A percentile compares a stretch with the other conserved stretches of the same genome.
These are phyloP conservation scores for Nothopassalora personata DNA, from an alignment of 2,329 filamentous ascomycete species.

Conservation along the genomic window DNA sequence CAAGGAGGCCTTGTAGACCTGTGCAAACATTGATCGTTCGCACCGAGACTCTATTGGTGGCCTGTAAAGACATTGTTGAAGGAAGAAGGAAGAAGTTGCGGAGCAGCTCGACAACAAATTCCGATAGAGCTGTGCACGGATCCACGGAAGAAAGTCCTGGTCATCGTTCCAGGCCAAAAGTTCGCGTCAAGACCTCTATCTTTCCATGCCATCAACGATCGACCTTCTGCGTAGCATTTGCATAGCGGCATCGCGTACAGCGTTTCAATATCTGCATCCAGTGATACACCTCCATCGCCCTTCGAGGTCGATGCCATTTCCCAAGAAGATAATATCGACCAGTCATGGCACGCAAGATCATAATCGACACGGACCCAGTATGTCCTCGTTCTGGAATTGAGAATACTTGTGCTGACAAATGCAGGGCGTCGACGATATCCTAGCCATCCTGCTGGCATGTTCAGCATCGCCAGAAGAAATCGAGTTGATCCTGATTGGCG, in stretches of 20 bases:
- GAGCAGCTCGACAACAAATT: neutral
- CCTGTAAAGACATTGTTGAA: conserved; percentile 68
- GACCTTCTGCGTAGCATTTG: too few species aligned
- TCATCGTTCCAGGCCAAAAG: neutral
- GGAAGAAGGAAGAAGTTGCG: conserved; percentile 34
- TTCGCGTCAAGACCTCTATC: too few species aligned
- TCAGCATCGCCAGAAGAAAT: conserved; percentile 77
- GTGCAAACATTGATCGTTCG: conserved; percentile 88
- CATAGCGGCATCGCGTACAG: neutral
- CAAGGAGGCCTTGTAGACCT: conserved; percentile 70
- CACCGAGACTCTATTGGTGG: conserved; percentile 99
- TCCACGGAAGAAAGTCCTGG: neutral
- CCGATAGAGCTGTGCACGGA: neutral
- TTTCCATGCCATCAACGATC: neutral
- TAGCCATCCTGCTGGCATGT: conserved; percentile 70
- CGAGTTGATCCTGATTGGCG: conserved; percentile 76
- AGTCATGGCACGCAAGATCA: conserved; percentile 53
- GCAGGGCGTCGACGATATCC: conserved; percentile 9
- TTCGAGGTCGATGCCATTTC: neutral
- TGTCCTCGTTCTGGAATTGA: neutral
- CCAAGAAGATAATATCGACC: neutral
- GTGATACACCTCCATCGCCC: neutral
- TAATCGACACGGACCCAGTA: conserved; percentile 95
- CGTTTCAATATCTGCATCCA: neutral
- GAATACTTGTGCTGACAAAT: too few species aligned